Percentiles rank a stretch among this genome's conserved stretches.
phyloP scores from a whole-genome alignment of 208 protist genomes.

The Crithidia fasciculata region DNA sequence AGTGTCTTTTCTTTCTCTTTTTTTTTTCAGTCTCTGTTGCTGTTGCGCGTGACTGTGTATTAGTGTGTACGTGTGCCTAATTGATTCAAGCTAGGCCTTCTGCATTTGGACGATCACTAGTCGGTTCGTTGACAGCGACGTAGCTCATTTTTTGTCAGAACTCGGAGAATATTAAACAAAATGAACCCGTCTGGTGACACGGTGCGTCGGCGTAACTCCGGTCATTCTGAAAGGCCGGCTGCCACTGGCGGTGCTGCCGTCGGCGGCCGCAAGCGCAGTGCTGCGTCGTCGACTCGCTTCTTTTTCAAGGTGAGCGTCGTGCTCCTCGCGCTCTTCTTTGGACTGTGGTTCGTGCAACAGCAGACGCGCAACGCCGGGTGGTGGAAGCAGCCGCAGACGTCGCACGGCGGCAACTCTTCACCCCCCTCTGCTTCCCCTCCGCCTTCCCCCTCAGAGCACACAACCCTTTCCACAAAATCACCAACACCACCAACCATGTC shows the following conservation, averaged over 20 bases:
- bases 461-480: slow-evolving; percentile 35
- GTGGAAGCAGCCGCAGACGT: slow-evolving; percentile 8
- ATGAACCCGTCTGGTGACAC: slow-evolving; percentile 16
- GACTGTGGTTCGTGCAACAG: slow-evolving; percentile 10
- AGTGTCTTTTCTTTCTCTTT: too few relatives aligned
- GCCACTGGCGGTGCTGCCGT: not conserved
- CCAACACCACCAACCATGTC: slow-evolving; percentile 49
- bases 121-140: too few relatives aligned
- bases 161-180: not conserved
- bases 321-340: slow-evolving; percentile 16
- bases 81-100: too few relatives aligned
- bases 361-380: not conserved
- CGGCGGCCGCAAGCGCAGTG: not conserved
- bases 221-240: not conserved
- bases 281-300: not conserved
- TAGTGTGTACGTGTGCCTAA: too few relatives aligned
- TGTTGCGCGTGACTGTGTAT: too few relatives aligned
- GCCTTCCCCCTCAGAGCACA: slow-evolving; percentile 20
- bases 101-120: too few relatives aligned
- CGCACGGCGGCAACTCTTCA: slow-evolving; percentile 12
- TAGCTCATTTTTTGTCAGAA: too few relatives aligned
- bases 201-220: slow-evolving; percentile 25
- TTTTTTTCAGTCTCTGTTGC: too few relatives aligned
- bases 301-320: slow-evolving; percentile 15
- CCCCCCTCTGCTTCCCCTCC: slow-evolving; percentile 7